A percentile compares a stretch with the other conserved stretches of the same genome.
These are phyloP conservation scores for Isatis tinctoria DNA, from an alignment of 345 rosid genomes.

Conservation along the genomic window DNA sequence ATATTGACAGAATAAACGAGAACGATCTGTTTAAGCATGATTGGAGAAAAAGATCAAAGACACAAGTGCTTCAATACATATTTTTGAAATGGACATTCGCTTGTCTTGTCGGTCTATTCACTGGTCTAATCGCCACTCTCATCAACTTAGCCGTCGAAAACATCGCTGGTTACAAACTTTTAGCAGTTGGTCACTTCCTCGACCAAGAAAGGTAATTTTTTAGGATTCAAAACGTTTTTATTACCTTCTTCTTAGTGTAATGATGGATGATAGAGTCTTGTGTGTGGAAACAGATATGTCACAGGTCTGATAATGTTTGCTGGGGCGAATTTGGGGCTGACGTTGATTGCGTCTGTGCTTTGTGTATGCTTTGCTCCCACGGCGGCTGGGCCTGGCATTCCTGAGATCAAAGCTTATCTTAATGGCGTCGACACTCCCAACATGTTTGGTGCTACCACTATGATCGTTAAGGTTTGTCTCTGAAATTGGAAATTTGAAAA, in stretches of 20 bases:
- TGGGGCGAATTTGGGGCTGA: constrained; percentile 57
- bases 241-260: background rate
- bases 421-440: constrained; percentile 92
- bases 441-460: constrained; percentile 74
- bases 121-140: constrained; percentile 78
- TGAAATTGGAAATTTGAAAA: background rate
- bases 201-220: constrained; percentile 47
- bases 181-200: constrained; percentile 59
- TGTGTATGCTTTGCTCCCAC: constrained; percentile 89
- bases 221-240: background rate
- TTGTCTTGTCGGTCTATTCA: constrained; percentile 73
- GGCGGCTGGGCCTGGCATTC: constrained; percentile 95
- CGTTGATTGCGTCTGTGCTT: constrained; percentile 60
- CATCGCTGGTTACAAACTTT: constrained; percentile 89
- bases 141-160: constrained; percentile 89
- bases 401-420: constrained; percentile 95
- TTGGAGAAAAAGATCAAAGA: constrained; percentile 87
- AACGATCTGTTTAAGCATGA: constrained; percentile 93
- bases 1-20: constrained; percentile 70
- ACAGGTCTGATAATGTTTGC: constrained; percentile 52
- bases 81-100: constrained; percentile 82
- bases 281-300: constrained; percentile 47
- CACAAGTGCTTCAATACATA: constrained; percentile 75
- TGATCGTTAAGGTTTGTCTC: constrained; percentile 74
- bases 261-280: constrained; percentile 9